Percentiles rank a stretch among this genome's conserved stretches.
These are phyloP conservation scores for Diphasiastrum complanatum DNA, from an alignment of 83 land plant genomes.

Conservation along the genomic window DNA sequence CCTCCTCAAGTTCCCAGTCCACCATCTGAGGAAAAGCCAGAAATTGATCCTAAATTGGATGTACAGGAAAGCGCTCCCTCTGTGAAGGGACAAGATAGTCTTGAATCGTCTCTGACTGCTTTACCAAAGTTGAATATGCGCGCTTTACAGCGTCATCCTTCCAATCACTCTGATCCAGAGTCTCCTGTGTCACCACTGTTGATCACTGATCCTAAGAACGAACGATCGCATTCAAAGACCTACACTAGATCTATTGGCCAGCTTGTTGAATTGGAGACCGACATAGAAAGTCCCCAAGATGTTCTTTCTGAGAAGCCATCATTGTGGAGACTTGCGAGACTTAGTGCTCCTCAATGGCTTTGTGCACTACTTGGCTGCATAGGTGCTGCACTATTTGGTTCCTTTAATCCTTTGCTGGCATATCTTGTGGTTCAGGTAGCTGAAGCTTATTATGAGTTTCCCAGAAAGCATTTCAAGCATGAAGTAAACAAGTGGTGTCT, in stretches of 20 bases:
- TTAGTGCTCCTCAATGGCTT: slow-evolving; percentile 93
- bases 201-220: slow-evolving; percentile 94
- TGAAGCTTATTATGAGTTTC: slow-evolving; percentile 50
- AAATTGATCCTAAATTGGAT: slow-evolving; percentile 45
- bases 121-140: slow-evolving; percentile 78
- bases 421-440: slow-evolving; percentile 69
- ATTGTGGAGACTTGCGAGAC: slow-evolving; percentile 72
- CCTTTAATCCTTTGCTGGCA: slow-evolving; percentile 97
- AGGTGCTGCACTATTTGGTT: slow-evolving; percentile 96
- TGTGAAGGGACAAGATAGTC: slow-evolving; percentile 68
- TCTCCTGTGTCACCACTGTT: slow-evolving; percentile 94
- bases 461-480: slow-evolving; percentile 27
- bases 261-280: slow-evolving; percentile 38
- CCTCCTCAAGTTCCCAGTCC: slow-evolving; percentile 72
- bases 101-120: slow-evolving; percentile 57
- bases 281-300: neutral
- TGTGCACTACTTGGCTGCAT: slow-evolving; percentile 89
- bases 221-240: slow-evolving; percentile 95
- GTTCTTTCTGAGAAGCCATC: slow-evolving; percentile 44
- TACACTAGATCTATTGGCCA: slow-evolving; percentile 69
- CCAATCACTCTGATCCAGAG: slow-evolving; percentile 81
- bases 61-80: slow-evolving; percentile 39
- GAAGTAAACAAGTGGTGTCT: slow-evolving; percentile 90
- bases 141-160: slow-evolving; percentile 41
- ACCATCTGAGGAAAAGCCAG: slow-evolving; percentile 54